Evolutionary conservation across 352 stramenopile species (phyloP).

Genomic region (Thalassiosira ordinaria): DNA sequence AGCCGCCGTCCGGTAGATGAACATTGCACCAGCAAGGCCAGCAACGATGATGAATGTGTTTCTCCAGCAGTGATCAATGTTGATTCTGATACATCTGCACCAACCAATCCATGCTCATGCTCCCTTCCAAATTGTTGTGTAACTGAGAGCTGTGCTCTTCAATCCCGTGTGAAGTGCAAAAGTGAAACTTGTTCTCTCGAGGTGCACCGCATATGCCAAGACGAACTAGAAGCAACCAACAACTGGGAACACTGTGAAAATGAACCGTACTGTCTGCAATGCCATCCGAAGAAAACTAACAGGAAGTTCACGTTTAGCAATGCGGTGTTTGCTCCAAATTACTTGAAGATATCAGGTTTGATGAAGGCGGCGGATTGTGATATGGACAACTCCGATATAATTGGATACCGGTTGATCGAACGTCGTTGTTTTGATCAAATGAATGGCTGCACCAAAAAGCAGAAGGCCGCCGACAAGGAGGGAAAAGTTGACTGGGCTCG

Average conservation of each 20-base stretch:
- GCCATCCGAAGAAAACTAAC: neutral
- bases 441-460: neutral
- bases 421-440: neutral
- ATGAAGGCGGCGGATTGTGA: neutral
- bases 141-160: no score
- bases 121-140: no score
- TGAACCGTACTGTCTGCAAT: neutral
- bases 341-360: constrained; percentile 1
- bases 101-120: no score
- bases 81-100: no score
- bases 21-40: no score
- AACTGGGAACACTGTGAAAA: no score
- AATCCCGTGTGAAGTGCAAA: no score
- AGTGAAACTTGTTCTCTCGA: no score
- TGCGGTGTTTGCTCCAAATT: neutral
- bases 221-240: no score
- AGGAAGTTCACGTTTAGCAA: neutral
- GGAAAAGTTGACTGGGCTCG: neutral
- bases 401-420: neutral
- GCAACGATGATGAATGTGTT: neutral
- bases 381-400: neutral
- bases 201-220: no score
- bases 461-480: neutral
- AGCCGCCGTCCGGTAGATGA: no score
- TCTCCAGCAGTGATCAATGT: neutral